Evolutionary conservation across 192 early-diverging fungal genomes (phyloP), one percentile per base, ranked within the genome.

Genomic region (Powellomyces hirtus): DNA sequence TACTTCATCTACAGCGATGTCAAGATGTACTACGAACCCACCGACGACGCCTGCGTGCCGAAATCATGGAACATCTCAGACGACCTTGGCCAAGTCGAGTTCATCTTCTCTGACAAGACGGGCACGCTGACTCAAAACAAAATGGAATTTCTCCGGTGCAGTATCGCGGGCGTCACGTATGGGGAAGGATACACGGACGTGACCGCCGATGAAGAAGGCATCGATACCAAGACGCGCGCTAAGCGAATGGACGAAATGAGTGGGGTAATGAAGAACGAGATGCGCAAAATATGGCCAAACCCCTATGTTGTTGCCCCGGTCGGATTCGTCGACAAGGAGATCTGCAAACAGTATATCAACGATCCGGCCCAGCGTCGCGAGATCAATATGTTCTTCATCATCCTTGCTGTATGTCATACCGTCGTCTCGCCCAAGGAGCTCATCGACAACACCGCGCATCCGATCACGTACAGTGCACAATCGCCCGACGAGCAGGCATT

Each of bases 91-190:
- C 93, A 96, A 72, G 91, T 98, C 31, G 92, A 95, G 75, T 98
- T 96, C 80, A 84, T 97, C 10, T 97, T 98, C 66, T 91, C 89
- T 27, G 96, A 98, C 79, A 98, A 98, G 59, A 97, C 95, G 0
- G 96, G 96, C 10, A 98, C 96, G 1, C 76, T 98, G 33, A 98
- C 96, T 0, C 90, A 94, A 75, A 98, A 98, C 71, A 86, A 93
- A 14, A 98, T 98, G 96, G 91, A 91, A 65, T 94, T 94, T 60
- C 83, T 89, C 29, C 88, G 91, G 66, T 96, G 94, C 77, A 88
- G 89, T 90, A 94, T 92, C 61, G 81, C 77, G 50, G 96, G 94
- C 14, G 79, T 79, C 22, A 77, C 86, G 10, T 97, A 95, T 70
- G 94, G 96, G 0, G 55, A 66, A 67, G 74, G 53, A 8, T 55